phyloP scores from a whole-genome alignment of 148 eudicot species.

The Rheum nobile region DNA sequence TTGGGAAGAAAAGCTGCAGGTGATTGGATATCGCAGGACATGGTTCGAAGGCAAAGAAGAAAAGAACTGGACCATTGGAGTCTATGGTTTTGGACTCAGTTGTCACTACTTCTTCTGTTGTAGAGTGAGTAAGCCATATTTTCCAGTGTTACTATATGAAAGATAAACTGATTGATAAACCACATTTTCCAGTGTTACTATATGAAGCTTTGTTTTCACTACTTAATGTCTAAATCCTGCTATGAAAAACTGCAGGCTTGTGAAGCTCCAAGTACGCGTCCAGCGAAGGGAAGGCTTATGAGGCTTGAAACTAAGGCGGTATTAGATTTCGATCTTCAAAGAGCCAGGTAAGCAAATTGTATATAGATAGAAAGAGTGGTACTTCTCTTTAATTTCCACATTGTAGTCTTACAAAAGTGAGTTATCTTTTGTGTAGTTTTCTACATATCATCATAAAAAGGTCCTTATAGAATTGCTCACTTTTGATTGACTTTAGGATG shows the following conservation, averaged over 20 bases:
- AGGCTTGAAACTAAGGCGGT: too few relatives aligned
- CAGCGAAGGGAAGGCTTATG: too few relatives aligned
- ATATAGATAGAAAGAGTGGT: too few relatives aligned
- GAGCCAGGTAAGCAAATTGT: too few relatives aligned
- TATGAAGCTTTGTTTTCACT: too few relatives aligned
- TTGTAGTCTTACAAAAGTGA: not conserved
- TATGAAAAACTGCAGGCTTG: too few relatives aligned
- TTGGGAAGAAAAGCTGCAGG: conserved; percentile 31
- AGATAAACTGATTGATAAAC: not conserved
- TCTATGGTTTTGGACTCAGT: conserved; percentile 77
- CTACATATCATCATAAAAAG: conserved; percentile 71
- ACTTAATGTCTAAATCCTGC: too few relatives aligned
- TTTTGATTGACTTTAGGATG: too few relatives aligned
- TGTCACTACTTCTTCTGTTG: conserved; percentile 62
- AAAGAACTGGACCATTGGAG: conserved; percentile 74
- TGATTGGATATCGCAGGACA: conserved; percentile 56
- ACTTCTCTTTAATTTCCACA: not conserved
- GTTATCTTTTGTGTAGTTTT: conserved; percentile 32
- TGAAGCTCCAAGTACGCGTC: too few relatives aligned
- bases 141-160: conserved; percentile 4
- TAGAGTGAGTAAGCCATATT: conserved; percentile 71
- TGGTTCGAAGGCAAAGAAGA: conserved; percentile 45
- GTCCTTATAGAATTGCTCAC: conserved; percentile 91
- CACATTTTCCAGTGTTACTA: not conserved
- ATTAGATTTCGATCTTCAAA: too few relatives aligned